Percentiles rank a stretch among this genome's conserved stretches.
These are phyloP conservation scores for Pilaira anomala DNA, from an alignment of 192 early-diverging fungal genomes.

Conservation along the genomic window DNA sequence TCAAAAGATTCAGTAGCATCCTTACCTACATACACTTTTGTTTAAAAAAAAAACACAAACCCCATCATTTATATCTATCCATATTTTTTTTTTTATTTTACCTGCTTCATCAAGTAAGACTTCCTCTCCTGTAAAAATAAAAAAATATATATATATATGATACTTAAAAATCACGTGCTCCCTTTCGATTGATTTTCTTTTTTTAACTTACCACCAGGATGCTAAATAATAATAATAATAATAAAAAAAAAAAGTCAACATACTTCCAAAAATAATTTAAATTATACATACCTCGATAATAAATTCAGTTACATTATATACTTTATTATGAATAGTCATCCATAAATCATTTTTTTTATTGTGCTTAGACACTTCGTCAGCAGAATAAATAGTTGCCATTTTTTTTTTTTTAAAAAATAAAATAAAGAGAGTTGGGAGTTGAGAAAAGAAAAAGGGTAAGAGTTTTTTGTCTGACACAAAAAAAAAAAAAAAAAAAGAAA, in stretches of 20 bases:
- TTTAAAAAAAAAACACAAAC: not conserved
- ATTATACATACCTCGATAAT: slow-evolving; percentile 57
- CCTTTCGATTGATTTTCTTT: not conserved
- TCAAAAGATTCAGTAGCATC: slow-evolving; percentile 92
- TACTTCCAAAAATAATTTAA: not conserved
- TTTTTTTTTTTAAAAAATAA: not conserved
- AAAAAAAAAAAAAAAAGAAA: slow-evolving; percentile 1
- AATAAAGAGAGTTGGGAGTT: slow-evolving; percentile 11
- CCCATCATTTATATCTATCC: not conserved
- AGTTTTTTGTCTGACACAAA: not conserved
- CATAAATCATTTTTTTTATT: slow-evolving; percentile 71
- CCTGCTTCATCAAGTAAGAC: slow-evolving; percentile 88
- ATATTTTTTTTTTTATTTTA: no score
- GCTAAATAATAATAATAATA: slow-evolving; percentile 45
- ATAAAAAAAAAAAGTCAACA: not conserved
- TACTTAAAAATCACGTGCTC: slow-evolving; percentile 3
- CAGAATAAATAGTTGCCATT: slow-evolving; percentile 34
- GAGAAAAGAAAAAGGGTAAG: slow-evolving; percentile 1
- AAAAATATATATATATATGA: no score
- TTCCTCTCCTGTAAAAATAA: slow-evolving; percentile 70
- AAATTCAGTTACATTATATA: slow-evolving; percentile 77
- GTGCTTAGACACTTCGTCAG: slow-evolving; percentile 70
- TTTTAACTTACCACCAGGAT: slow-evolving; percentile 69
- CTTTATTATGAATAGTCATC: slow-evolving; percentile 73
- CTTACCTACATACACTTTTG: slow-evolving; percentile 45